Conservation (phyloP, 768 basidiomycete genomes). For the Termitomyces sp. region DNA sequence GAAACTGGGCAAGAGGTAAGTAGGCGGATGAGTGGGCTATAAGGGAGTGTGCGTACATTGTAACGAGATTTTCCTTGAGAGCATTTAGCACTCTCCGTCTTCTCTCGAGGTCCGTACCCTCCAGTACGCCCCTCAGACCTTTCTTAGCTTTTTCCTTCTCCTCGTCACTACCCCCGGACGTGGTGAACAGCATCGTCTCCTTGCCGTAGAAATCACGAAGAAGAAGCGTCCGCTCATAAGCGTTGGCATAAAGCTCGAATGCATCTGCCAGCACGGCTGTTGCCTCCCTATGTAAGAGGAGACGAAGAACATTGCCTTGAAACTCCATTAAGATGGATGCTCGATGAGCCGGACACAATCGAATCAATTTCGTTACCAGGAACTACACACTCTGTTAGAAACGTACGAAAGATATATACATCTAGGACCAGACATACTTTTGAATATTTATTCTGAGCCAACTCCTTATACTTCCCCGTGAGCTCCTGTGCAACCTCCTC, state of each 20-base stretch:
- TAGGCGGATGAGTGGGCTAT: background rate
- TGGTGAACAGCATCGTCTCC: constrained; percentile 69
- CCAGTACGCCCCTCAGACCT: constrained; percentile 64
- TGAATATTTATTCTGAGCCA: constrained; percentile 86
- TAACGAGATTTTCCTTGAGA: constrained; percentile 67
- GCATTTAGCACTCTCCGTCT: constrained; percentile 60
- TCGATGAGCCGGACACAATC: constrained; percentile 69
- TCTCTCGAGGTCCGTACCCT: constrained; percentile 56
- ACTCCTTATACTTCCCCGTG: constrained; percentile 69
- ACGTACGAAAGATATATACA: background rate
- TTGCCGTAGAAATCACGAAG: constrained; percentile 89
- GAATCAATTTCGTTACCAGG: constrained; percentile 74
- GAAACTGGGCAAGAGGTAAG: constrained; percentile 44
- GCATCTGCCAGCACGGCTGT: constrained; percentile 80
- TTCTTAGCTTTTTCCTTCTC: constrained; percentile 61
- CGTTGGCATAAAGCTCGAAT: constrained; percentile 82
- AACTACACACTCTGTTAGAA: constrained; percentile 39
- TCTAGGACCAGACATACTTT: constrained; percentile 46
- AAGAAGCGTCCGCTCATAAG: constrained; percentile 76
- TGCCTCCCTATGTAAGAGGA: constrained; percentile 83
- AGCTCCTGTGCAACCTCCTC: constrained; percentile 81
- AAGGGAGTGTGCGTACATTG: constrained; percentile 49
- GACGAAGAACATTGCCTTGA: constrained; percentile 64
- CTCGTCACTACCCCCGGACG: constrained; percentile 47
- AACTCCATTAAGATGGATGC: constrained; percentile 75